phyloP scores from a whole-genome alignment of 768 basidiomycete species.

The Suillus decipiens region DNA sequence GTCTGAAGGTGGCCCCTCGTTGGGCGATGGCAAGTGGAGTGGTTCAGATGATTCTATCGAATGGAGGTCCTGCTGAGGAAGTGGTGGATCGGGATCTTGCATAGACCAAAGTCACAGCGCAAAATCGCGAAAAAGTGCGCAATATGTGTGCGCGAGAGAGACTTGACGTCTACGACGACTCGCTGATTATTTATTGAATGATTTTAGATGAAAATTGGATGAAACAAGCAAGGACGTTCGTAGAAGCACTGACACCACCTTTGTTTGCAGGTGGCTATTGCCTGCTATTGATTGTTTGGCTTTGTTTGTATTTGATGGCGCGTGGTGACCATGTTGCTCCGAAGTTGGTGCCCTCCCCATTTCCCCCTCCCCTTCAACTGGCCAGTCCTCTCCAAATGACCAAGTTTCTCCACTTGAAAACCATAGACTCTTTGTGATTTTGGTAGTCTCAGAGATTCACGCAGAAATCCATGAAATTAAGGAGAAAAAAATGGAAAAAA shows the following conservation, averaged over 20 bases:
- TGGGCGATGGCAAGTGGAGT: background rate
- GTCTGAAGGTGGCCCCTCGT: background rate
- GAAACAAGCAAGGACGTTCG: constrained; percentile 15
- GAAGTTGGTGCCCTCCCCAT: constrained; percentile 25
- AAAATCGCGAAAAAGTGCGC: constrained; percentile 8
- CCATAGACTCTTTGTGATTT: background rate
- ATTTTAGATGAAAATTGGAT: background rate
- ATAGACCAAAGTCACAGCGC: constrained; percentile 11
- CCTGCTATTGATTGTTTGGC: constrained; percentile 30
- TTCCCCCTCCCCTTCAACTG: constrained; percentile 23
- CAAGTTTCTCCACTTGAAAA: background rate
- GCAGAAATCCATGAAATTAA: constrained; percentile 3
- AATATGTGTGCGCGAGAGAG: background rate
- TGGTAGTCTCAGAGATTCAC: constrained; percentile 3
- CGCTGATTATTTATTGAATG: background rate
- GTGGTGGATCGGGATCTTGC: constrained; percentile 14
- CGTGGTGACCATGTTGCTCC: constrained; percentile 23
- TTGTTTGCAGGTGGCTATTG: constrained; percentile 36
- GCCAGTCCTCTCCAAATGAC: constrained; percentile 15
- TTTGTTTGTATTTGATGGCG: constrained; percentile 26
- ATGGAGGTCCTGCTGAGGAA: constrained; percentile 1
- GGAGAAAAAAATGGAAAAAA: constrained; percentile 17
- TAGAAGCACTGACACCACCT: constrained; percentile 25
- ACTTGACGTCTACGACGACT: background rate
- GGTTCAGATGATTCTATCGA: constrained; percentile 2